phyloP scores from a whole-genome alignment of 495 filamentous ascomycete species.

The Aspergillus leporis region DNA sequence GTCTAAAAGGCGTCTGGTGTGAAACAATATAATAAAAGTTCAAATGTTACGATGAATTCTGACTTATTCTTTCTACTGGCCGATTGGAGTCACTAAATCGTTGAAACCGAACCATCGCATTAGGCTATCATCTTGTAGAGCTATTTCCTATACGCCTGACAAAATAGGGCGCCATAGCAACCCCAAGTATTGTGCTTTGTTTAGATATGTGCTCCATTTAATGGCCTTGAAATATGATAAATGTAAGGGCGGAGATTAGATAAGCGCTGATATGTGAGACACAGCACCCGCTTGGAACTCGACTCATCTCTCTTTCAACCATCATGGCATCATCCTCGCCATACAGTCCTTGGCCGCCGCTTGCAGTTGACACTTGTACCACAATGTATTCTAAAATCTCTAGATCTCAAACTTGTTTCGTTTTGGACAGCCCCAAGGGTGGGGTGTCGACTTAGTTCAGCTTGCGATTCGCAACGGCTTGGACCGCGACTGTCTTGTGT shows the following conservation, averaged over 20 bases:
- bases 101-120: background rate
- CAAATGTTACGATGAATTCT: slow-evolving; percentile 9
- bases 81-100: background rate
- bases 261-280: slow-evolving; percentile 17
- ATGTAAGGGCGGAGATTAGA: slow-evolving; percentile 19
- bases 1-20: slow-evolving; percentile 42
- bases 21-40: slow-evolving; percentile 25
- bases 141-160: background rate
- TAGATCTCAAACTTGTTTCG: slow-evolving; percentile 39
- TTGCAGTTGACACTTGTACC: slow-evolving; percentile 20
- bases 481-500: background rate
- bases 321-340: slow-evolving; percentile 33
- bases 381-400: slow-evolving; percentile 16
- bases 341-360: slow-evolving; percentile 33
- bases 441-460: slow-evolving; percentile 61
- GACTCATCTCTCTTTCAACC: slow-evolving; percentile 15
- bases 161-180: slow-evolving; percentile 1
- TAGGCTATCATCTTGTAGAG: background rate
- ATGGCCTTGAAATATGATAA: background rate
- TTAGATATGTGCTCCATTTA: background rate
- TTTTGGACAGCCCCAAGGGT: slow-evolving; percentile 69
- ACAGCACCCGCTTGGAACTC: background rate
- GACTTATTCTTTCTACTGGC: background rate
- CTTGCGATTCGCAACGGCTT: slow-evolving; percentile 25
- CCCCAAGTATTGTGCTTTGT: slow-evolving; percentile 2